Evolutionary conservation across 148 eudicot genomes (phyloP), one percentile per base, ranked within the genome.

Genomic region (Euryodendron excelsum): DNA sequence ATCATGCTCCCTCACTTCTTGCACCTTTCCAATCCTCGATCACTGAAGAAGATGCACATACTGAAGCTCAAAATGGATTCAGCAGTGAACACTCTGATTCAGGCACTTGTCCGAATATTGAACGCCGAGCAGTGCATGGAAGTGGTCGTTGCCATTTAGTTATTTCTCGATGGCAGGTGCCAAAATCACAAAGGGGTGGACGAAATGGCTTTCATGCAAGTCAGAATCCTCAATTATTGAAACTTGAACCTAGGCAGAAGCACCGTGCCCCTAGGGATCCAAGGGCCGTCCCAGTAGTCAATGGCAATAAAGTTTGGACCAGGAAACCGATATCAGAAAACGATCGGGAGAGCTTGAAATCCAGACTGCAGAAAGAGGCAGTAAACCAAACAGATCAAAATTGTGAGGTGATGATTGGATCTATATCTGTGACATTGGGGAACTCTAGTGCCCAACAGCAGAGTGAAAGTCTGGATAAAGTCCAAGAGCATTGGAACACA

Each of bases 351-450:
- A 78, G 33, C 59, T 69, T 59, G 53, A 83, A 52, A 53, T 47
- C 62, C 31, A 77, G 33, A 72, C 47, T 77, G 41, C 83, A 79
- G 74, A 79, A 60, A 25, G 83, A 80, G 62, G 76, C 66, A 59
- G 79, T 76, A 70, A 84, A 75, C 74, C 82, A 77, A 37, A 53
- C 84, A 9, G 84, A 72, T 73, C 81, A 85, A 81, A 86, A 56
- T 50, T 63, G 84, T 73, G 89, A 91, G 81, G 80, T 96, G 77
- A 82, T 96, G 67, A 90, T 96, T 70, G 99, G 99, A 72, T 93
- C 99, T 77, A 91, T 93, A 69, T 55, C 98, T 63, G 88, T 96
- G 20, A 78, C 88, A 1, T 79, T 93, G 56, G 88, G 82, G 58
- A 83, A 58, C 80, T 65, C 59, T 80, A 68, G 18, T 70, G 48